A percentile compares a stretch with the other conserved stretches of the same genome.
Conservation (phyloP, 345 rosid species). For the Eucalyptus polyanthemos region DNA sequence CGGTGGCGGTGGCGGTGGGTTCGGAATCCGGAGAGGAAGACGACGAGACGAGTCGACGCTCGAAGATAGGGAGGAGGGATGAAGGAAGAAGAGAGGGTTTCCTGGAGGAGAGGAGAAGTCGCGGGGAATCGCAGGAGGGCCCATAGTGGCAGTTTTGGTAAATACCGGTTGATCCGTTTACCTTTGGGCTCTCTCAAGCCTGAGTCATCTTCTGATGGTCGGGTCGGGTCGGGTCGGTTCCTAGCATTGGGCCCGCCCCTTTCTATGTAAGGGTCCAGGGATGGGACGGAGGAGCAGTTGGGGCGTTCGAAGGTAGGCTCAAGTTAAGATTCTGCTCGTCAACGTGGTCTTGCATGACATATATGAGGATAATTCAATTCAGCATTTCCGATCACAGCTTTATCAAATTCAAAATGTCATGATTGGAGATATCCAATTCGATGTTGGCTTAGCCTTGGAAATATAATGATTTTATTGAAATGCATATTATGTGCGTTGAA, state of each 20-base stretch:
- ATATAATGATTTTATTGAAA: neutral
- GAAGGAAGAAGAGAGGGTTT: neutral
- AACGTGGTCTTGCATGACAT: fast-evolving
- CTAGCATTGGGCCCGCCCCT: neutral
- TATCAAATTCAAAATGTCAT: neutral
- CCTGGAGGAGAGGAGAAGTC: neutral
- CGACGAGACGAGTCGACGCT: neutral
- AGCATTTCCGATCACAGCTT: neutral
- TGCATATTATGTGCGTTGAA: neutral
- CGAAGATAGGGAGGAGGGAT: neutral
- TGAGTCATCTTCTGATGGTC: neutral
- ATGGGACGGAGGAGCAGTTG: neutral
- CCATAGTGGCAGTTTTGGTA: neutral
- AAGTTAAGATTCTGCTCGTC: no score
- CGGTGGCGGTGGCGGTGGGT: neutral
- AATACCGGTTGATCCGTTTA: neutral
- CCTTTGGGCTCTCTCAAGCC: neutral
- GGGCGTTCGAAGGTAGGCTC: neutral
- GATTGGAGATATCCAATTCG: neutral
- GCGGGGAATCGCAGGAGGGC: neutral
- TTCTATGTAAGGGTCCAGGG: no score
- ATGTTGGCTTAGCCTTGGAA: neutral
- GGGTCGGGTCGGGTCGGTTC: neutral
- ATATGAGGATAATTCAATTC: neutral
- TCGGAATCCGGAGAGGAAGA: neutral